phyloP scores from a whole-genome alignment of 2,329 filamentous ascomycete species.

The Purpureocillium takamizusanense region DNA sequence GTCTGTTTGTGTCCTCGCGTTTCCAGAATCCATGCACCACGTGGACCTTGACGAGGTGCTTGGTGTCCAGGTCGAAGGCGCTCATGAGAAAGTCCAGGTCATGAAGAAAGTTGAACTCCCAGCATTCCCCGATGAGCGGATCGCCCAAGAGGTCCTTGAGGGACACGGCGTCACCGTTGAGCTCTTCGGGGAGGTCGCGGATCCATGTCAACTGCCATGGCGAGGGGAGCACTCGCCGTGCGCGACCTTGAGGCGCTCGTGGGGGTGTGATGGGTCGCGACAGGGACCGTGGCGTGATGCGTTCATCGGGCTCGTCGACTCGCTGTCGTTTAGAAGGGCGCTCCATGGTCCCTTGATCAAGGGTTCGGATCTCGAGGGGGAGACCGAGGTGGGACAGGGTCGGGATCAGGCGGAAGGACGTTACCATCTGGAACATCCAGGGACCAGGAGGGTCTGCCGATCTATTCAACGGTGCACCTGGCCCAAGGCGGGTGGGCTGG shows the following conservation, averaged over 20 bases:
- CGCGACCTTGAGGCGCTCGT: conserved; percentile 17
- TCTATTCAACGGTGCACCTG: too few species aligned
- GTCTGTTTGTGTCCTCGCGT: conserved; percentile 51
- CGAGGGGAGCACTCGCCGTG: conserved; percentile 34
- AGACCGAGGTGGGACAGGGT: background rate
- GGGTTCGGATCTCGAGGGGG: background rate
- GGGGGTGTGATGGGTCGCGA: conserved; percentile 38
- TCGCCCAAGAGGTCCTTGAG: conserved; percentile 63
- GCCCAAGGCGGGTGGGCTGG: too few species aligned
- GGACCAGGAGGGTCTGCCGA: too few species aligned
- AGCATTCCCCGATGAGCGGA: conserved; percentile 62
- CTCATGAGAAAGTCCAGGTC: conserved; percentile 48
- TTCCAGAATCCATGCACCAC: conserved; percentile 58
- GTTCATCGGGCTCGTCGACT: conserved; percentile 4
- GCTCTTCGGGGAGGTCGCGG: conserved; percentile 45
- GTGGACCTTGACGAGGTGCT: conserved; percentile 39
- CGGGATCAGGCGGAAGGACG: too few species aligned
- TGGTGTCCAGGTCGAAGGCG: conserved; percentile 43
- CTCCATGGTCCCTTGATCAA: conserved; percentile 15
- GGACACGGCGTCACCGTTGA: conserved; percentile 58
- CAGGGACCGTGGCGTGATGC: conserved; percentile 16
- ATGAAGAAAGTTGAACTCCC: conserved; percentile 62
- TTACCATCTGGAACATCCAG: too few species aligned
- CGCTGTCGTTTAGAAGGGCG: conserved; percentile 21
- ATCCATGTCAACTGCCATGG: conserved; percentile 67